Conservation (phyloP, 257 asterid genomes). For the Handroanthus guayacan region DNA sequence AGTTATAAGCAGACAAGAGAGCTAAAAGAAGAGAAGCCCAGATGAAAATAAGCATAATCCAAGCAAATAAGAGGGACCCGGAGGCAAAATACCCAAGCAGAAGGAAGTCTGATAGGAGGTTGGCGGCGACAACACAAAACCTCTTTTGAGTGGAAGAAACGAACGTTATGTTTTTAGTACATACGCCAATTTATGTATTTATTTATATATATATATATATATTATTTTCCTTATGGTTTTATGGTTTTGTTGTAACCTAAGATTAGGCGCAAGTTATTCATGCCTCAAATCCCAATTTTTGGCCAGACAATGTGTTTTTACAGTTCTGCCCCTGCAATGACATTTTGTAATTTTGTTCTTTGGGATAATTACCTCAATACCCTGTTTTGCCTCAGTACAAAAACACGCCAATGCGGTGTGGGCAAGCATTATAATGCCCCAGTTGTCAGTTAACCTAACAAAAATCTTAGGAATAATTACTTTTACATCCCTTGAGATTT, state of each 20-base stretch:
- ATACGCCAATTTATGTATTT: neutral
- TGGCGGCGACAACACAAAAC: conserved; percentile 54
- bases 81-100: conserved; percentile 25
- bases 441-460: too few species aligned
- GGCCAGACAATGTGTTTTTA: neutral
- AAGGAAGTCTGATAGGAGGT: conserved; percentile 31
- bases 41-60: conserved; percentile 19
- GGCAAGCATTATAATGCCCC: too few species aligned
- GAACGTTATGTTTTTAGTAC: conserved; percentile 42
- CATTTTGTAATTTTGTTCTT: too few species aligned
- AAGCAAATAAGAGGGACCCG: conserved; percentile 28
- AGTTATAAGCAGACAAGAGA: neutral
- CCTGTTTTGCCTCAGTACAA: too few species aligned
- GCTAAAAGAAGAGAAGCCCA: conserved; percentile 17
- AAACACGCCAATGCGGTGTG: too few species aligned
- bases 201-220: neutral
- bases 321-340: neutral
- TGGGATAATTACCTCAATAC: too few species aligned
- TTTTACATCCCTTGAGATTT: too few species aligned
- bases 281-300: conserved; percentile 18
- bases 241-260: conserved; percentile 39
- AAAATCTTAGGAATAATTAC: too few species aligned
- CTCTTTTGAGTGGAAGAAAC: conserved; percentile 41
- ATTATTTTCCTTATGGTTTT: neutral
- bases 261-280: conserved; percentile 31